These are phyloP conservation scores for Raffaelea ambrosiae DNA, from an alignment of 2,329 filamentous ascomycete genomes.

Conservation along the genomic window DNA sequence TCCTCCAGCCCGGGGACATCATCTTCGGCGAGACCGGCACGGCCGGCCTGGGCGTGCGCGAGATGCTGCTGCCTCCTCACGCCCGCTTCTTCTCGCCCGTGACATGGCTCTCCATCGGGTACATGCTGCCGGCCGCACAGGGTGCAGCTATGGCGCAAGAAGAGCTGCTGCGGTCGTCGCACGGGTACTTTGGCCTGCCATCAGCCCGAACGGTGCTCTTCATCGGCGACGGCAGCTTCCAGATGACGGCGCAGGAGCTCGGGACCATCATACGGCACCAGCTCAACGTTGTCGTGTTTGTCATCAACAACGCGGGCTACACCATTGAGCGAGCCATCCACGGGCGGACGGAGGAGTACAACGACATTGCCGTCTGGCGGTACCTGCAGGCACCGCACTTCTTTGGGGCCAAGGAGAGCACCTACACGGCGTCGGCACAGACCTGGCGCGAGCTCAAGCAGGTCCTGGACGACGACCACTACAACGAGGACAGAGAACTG, in stretches of 20 bases:
- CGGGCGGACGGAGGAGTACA: conserved; percentile 69
- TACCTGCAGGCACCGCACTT: conserved; percentile 27
- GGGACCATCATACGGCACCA: conserved; percentile 68
- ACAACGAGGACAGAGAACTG: background rate
- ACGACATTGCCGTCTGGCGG: conserved; percentile 69
- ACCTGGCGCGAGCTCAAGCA: conserved; percentile 4
- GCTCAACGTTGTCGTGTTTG: conserved; percentile 41
- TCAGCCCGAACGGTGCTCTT: conserved; percentile 70
- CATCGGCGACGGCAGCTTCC: conserved; percentile 80
- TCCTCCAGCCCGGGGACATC: conserved; percentile 51
- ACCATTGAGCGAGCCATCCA: conserved; percentile 85
- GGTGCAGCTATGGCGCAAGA: background rate
- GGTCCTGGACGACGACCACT: background rate
- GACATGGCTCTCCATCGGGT: too few species aligned
- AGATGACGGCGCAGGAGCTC: conserved; percentile 74
- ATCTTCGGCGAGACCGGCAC: conserved; percentile 83
- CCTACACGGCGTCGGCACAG: background rate
- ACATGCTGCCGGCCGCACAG: conserved; percentile 27
- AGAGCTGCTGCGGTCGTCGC: too few species aligned
- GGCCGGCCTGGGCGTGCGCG: conserved; percentile 79
- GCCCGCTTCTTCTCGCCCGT: too few species aligned
- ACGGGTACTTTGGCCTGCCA: too few species aligned
- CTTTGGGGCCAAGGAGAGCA: conserved; percentile 1
- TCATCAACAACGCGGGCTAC: conserved; percentile 81
- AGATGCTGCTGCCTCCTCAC: too few species aligned